Conservation (phyloP, 1,284 basidiomycete genomes). For the Macrocystidia cucumis region DNA sequence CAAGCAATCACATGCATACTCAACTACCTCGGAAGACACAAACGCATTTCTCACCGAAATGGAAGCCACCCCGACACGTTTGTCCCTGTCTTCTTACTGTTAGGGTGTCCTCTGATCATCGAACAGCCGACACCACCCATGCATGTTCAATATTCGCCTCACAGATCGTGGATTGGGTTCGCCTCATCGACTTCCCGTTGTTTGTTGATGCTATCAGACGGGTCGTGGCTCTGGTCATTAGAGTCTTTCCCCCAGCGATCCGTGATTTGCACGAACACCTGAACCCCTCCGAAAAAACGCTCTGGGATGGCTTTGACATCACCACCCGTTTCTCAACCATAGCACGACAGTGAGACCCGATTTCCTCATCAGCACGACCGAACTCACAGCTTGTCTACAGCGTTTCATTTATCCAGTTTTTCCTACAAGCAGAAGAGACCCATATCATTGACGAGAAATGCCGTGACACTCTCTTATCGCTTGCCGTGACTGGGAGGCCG, state of each 20-base stretch:
- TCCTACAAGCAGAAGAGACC: constrained; percentile 27
- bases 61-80: constrained; percentile 32
- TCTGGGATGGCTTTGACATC: constrained; percentile 33
- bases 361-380: no score
- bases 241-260: constrained; percentile 34
- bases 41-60: constrained; percentile 33
- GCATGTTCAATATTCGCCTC: constrained; percentile 32
- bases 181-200: constrained; percentile 32
- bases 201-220: constrained; percentile 28
- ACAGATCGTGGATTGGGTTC: constrained; percentile 53
- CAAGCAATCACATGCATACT: no score
- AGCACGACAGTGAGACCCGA: constrained; percentile 21
- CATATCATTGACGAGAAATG: constrained; percentile 18
- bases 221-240: constrained; percentile 28
- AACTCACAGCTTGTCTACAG: no score
- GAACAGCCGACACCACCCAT: constrained; percentile 25
- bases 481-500: constrained; percentile 18
- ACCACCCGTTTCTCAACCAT: constrained; percentile 12
- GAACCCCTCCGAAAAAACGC: constrained; percentile 27
- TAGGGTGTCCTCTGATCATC: not conserved
- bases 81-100: constrained; percentile 14
- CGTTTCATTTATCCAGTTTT: constrained; percentile 20
- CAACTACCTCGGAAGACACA: constrained; percentile 17
- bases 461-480: constrained; percentile 19
- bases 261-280: constrained; percentile 34